Percentiles rank a stretch among this genome's conserved stretches.
phyloP scores from a whole-genome alignment of 345 rosid species.

The Noccaea bulbosa region DNA sequence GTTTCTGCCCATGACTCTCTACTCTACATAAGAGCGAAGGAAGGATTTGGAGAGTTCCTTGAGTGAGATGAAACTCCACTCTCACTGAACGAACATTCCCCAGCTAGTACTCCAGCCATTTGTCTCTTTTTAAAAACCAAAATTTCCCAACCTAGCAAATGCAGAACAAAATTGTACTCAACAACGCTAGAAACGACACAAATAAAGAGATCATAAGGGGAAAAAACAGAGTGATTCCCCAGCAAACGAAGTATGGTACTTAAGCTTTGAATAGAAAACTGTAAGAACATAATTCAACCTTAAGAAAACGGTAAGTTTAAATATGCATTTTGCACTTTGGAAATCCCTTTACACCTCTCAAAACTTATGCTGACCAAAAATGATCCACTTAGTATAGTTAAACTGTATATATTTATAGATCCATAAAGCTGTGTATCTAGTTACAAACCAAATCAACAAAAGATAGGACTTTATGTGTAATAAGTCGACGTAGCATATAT shows the following conservation, averaged over 20 bases:
- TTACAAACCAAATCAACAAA: conserved; percentile 6
- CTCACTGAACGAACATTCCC: conserved; percentile 56
- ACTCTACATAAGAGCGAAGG: conserved; percentile 49
- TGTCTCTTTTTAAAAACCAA: conserved; percentile 22
- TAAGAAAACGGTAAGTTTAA: too few species aligned
- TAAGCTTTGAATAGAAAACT: background rate
- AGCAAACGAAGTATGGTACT: background rate
- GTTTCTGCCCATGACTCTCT: conserved; percentile 62
- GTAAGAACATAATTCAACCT: background rate
- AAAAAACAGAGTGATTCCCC: background rate
- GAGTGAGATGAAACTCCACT: conserved; percentile 52
- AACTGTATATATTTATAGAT: background rate
- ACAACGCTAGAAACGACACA: background rate
- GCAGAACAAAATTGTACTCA: background rate
- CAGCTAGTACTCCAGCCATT: conserved; percentile 60
- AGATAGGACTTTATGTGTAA: background rate
- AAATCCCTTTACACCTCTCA: background rate
- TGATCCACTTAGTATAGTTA: too few species aligned
- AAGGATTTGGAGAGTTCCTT: conserved; percentile 53
- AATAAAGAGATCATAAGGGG: background rate
- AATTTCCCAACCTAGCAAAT: conserved; percentile 31
- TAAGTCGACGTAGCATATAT: too few species aligned
- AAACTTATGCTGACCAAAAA: too few species aligned
- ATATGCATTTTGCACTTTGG: conserved; percentile 1
- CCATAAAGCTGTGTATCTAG: conserved; percentile 5